Base-by-base conservation (phyloP, 129 eudicot species). In the Oenanthe sinensis region DNA sequence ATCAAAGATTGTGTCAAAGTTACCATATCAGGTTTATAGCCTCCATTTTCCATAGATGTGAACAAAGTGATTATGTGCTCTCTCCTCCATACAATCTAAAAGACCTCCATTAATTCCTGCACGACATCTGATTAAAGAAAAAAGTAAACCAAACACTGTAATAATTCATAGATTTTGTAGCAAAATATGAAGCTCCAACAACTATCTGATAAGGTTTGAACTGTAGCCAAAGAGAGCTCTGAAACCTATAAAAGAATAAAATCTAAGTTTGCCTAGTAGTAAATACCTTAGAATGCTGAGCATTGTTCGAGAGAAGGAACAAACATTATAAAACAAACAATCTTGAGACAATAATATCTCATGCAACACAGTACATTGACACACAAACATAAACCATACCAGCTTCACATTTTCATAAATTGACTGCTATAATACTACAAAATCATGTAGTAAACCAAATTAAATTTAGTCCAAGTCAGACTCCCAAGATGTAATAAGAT, bases 131-230 rank as follows among this genome's bases (percentile, higher is more conserved):
- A 90, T 88, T 17, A 7, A 48, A n/a, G n/a, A n/a, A n/a, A 52
- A 8, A 52, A 8, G 3, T 88, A 15, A 7, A 76, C 33, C 36
- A 37, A 8, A 62, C 14, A 39, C 19, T 49, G 84, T 65, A 28
- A 75, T 30, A 13, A 16, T 88, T 94, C 50, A 94, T 72, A 67
- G 86, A 82, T 85, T 87, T 94, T 37, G 96, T 89, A 83, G 98
- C 97, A 84, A 94, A 93, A 82, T 89, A 91, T 24, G 92, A 92
- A 75, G 96, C 96, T 70, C 98, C 98, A 68, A 97, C 98, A 74
- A 97, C 98, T 80, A 94, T 94, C 77, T 94, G 96, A 75, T 94
- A 92, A 40, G 98, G 98, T 77, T 94, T 94, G 82, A 89, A 94
- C 81, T 94, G 98, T 55, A 94, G 96, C 96, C 98, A 94, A 44